Conservation (phyloP, 2,329 filamentous ascomycete genomes). For the Epichloe gansuensis region DNA sequence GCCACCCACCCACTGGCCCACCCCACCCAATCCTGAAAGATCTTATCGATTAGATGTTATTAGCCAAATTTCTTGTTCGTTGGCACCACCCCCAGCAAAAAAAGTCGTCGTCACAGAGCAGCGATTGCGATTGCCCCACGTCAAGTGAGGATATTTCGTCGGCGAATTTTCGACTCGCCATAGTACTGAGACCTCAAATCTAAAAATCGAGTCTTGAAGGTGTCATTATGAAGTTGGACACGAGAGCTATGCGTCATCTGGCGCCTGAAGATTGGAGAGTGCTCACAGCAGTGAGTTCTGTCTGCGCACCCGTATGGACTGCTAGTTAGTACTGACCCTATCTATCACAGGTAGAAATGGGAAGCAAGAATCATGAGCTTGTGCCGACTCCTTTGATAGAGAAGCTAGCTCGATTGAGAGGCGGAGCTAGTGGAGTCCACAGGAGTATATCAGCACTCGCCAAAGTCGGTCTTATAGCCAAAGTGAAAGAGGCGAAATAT, state of each 20-base stretch:
- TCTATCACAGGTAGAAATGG: constrained; percentile 63
- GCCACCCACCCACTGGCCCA: too few relatives aligned
- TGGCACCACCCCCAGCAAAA: constrained; percentile 14
- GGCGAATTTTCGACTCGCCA: background rate
- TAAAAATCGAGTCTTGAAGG: background rate
- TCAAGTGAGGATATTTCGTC: background rate
- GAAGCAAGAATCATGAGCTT: constrained; percentile 92
- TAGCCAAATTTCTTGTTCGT: constrained; percentile 14
- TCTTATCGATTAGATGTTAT: constrained; percentile 21
- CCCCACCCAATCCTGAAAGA: too few relatives aligned
- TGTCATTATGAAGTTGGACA: constrained; percentile 77
- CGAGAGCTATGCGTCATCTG: constrained; percentile 85
- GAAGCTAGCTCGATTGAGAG: constrained; percentile 68
- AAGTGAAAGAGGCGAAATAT: constrained; percentile 91
- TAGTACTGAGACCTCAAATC: background rate
- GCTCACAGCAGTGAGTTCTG: constrained; percentile 63
- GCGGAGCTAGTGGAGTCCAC: constrained; percentile 66
- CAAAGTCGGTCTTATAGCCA: constrained; percentile 82
- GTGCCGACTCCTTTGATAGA: constrained; percentile 84
- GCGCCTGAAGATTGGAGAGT: constrained; percentile 90
- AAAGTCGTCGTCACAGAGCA: constrained; percentile 6
- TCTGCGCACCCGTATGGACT: constrained; percentile 3
- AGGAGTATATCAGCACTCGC: constrained; percentile 81
- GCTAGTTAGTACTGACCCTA: background rate
- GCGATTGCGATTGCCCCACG: background rate